phyloP scores from a whole-genome alignment of 768 basidiomycete genomes.

The Leccinum ochraceum region DNA sequence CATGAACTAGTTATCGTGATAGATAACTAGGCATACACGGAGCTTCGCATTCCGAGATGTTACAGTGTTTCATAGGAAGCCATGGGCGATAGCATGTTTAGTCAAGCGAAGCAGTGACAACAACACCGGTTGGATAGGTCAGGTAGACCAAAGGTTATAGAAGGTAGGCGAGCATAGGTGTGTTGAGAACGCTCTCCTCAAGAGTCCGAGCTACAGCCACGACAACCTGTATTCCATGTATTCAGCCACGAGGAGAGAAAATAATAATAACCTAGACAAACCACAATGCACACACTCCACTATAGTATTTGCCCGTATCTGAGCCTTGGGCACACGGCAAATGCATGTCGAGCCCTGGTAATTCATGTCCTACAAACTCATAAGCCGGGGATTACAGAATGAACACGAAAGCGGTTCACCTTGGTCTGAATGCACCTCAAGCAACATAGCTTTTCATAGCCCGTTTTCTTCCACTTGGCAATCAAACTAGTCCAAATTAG shows the following conservation, averaged over 20 bases:
- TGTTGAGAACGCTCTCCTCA: conserved; percentile 30
- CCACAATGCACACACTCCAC: conserved; percentile 98
- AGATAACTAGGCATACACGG: conserved; percentile 3
- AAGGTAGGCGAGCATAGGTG: not conserved
- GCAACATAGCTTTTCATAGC: conserved; percentile 98
- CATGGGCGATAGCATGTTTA: not conserved
- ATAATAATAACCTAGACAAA: conserved; percentile 41
- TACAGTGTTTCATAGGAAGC: not conserved
- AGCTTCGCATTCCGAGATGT: conserved; percentile 1
- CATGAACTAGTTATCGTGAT: not conserved
- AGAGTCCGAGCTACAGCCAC: conserved; percentile 90
- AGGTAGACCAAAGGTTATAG: not conserved
- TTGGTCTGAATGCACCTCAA: conserved; percentile 94
- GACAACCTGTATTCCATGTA: conserved; percentile 59
- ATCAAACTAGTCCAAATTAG: conserved; percentile 62
- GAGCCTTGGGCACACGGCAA: conserved; percentile 94
- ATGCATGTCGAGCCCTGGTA: conserved; percentile 98
- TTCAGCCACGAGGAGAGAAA: conserved; percentile 11
- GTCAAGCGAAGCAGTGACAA: not conserved
- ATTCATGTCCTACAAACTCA: conserved; percentile 84
- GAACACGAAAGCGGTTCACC: conserved; percentile 41
- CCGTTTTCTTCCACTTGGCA: conserved; percentile 99
- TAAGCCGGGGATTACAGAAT: conserved; percentile 12
- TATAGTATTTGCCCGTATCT: conserved; percentile 84
- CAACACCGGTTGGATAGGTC: not conserved